Base-by-base conservation (phyloP, 1,139 yeast species). In the Ogataea hybrid region DNA sequence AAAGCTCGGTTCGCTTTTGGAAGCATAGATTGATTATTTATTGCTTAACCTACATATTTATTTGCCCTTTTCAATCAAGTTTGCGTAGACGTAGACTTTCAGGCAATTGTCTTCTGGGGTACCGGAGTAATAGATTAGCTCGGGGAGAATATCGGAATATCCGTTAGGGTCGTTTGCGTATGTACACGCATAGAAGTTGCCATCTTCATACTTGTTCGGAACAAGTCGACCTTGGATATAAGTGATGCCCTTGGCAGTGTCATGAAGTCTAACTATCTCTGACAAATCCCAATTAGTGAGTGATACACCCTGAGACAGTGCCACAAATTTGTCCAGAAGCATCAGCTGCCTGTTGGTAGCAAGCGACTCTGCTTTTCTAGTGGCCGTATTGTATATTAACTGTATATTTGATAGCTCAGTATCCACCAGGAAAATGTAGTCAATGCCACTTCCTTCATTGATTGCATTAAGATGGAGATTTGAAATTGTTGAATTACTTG, bases 1-100 rank as follows among this genome's bases (percentile, higher is more conserved):
- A 46, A 73, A 71, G 57, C 68, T 74, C 29, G 34, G 45, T 9
- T 39, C 42, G 11, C 48, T 42, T 47, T 12, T 35, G 37, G 21
- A n/a, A 28, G 22, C 32, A 28, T 39, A 34, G 34, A n/a, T n/a
- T n/a, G 20, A 5, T 18, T 28, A 5, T 31, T 27, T 15, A 7
- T 6, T 10, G 12, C 9, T 8, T 33, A 14, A 32, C 8, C n/a
- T 14, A 12, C 12, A 10, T 30, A 35, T 39, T 35, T 25, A 23
- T 35, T 31, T 29, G 16, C 14, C 18, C 5, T 32, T 6, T 29
- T 33, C 42, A 20, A 39, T 20, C 31, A 39, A 21, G 29, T 35
- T 43, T 23, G 47, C 49, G 28, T 34, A 27, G 10, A 46, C 22
- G 16, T 36, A 37, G 5, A 46, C 27, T 28, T 31, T 33, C n/a